A percentile compares a stretch with the other conserved stretches of the same genome.
Conservation (phyloP, 352 stramenopile genomes). For the Pythium utonaiense region DNA sequence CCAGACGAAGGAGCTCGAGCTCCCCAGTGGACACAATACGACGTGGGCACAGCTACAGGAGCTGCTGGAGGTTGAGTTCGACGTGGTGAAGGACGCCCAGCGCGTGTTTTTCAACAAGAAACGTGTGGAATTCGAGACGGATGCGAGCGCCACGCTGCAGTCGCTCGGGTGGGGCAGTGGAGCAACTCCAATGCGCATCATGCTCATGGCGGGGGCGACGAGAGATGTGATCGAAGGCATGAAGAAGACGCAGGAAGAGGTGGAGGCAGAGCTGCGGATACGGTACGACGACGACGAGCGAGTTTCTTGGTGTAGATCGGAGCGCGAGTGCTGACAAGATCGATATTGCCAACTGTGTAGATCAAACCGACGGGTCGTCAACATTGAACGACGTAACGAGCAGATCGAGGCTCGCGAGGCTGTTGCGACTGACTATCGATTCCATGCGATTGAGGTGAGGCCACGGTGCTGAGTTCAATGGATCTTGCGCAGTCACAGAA, state of each 20-base stretch:
- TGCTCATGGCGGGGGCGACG: slow-evolving; percentile 53
- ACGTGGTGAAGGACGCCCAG: slow-evolving; percentile 39
- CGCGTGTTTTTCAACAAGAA: slow-evolving; percentile 56
- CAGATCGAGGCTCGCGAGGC: slow-evolving; percentile 32
- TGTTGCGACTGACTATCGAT: slow-evolving; percentile 50
- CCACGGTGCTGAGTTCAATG: neutral
- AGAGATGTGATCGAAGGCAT: slow-evolving; percentile 45
- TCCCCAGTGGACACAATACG: slow-evolving; percentile 22
- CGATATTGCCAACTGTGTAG: neutral
- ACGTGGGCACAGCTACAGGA: slow-evolving; percentile 39
- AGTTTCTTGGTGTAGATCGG: too few relatives aligned
- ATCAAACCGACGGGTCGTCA: slow-evolving; percentile 50
- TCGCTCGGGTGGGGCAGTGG: slow-evolving; percentile 29
- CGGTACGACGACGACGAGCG: slow-evolving; percentile 34
- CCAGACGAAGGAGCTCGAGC: slow-evolving; percentile 23
- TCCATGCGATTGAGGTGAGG: slow-evolving; percentile 61
- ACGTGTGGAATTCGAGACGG: slow-evolving; percentile 36
- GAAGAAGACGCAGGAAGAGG: slow-evolving; percentile 37
- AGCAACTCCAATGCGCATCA: slow-evolving; percentile 5
- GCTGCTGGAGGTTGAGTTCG: slow-evolving; percentile 26
- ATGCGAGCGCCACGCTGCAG: slow-evolving; percentile 6
- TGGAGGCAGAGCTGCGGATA: slow-evolving; percentile 39
- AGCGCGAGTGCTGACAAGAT: neutral
- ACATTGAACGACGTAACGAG: slow-evolving; percentile 52
- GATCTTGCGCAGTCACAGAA: too few relatives aligned